Evolutionary conservation across 768 basidiomycete species (phyloP), one percentile per base, ranked within the genome.

Genomic region (Kwoniella sp.): DNA sequence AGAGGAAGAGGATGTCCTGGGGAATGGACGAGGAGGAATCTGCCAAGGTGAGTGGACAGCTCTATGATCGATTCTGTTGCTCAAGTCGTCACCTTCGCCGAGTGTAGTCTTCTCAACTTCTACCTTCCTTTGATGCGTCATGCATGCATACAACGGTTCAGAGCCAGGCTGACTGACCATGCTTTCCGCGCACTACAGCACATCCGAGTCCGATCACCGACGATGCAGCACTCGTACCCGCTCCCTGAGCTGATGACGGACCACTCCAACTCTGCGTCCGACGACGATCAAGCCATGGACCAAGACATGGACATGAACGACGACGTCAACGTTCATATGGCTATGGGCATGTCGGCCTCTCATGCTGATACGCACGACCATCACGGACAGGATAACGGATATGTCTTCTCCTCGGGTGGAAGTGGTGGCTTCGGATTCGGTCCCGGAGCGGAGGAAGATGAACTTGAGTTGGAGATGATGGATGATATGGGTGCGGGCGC

Each of bases 401-500:
- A 75, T 34, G 53, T 51, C 4, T 75, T 65, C 53, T 68, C 59
- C 1, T 57, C 56, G 4, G 50, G 58, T 4, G 75, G 75, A 1
- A 69, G 60, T 53, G 75, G 75, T 1, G 75, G 75, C 4, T 74
- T 77, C 34, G 71, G 73, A 1, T 77, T 77, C 34, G 75, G 75
- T 11, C 75, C 75, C 26, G 75, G 75, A 2, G 71, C 73, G 0
- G 73, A 74, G 57, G 75, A 77, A 56, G 75, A 77, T 61, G 73
- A 71, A 52, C 65, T 70, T 23, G 68, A 69, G 51, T 28, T 45
- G 34, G 56, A 47, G 51, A 55, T 54, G 67, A 55, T 62, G 61
- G 61, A 62, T 62, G 55, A 56, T 37, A 63, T 63, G 62, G 63
- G 57, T 48, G 48, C 63, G 11, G 31, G 57, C 22, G 50, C 48